Evolutionary conservation across 495 filamentous ascomycete species (phyloP).

Genomic region (Alectoria sarmentosa): DNA sequence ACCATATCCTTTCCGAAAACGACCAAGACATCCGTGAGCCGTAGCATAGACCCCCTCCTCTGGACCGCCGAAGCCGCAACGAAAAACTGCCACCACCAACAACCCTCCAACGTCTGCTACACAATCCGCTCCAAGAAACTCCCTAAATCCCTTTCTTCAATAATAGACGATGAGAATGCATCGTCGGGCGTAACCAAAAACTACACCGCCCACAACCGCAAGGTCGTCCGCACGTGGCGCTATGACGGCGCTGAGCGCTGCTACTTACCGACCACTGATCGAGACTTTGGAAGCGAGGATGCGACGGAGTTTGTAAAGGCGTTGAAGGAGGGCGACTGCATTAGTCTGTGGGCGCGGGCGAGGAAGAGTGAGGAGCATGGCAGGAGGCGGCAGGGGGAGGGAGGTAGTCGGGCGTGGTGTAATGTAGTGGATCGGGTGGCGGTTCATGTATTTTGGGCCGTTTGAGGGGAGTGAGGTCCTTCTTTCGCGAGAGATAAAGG

Average conservation of each 20-base stretch:
- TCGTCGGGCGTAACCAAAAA: slow-evolving; percentile 3
- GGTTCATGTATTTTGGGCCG: slow-evolving; percentile 20
- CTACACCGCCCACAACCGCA: slow-evolving; percentile 6
- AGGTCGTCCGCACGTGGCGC: slow-evolving; percentile 12
- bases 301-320: slow-evolving; percentile 1
- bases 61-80: background rate
- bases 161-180: background rate
- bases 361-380: background rate
- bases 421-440: slow-evolving; percentile 16
- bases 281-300: background rate
- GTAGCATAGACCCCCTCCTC: slow-evolving; percentile 4
- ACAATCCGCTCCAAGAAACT: background rate
- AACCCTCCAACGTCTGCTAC: background rate
- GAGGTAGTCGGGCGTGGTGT: slow-evolving; percentile 1
- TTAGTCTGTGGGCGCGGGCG: slow-evolving; percentile 11
- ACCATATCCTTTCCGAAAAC: slow-evolving; percentile 1
- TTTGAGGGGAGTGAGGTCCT: background rate
- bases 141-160: background rate
- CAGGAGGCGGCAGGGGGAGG: background rate
- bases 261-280: background rate
- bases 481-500: too few relatives aligned
- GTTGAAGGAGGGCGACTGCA: slow-evolving; percentile 10
- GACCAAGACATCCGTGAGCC: background rate
- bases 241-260: slow-evolving; percentile 6
- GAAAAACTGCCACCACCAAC: slow-evolving; percentile 1